Evolutionary conservation across 2,329 filamentous ascomycete species (phyloP).

Genomic region (Phialophora verrucosa): DNA sequence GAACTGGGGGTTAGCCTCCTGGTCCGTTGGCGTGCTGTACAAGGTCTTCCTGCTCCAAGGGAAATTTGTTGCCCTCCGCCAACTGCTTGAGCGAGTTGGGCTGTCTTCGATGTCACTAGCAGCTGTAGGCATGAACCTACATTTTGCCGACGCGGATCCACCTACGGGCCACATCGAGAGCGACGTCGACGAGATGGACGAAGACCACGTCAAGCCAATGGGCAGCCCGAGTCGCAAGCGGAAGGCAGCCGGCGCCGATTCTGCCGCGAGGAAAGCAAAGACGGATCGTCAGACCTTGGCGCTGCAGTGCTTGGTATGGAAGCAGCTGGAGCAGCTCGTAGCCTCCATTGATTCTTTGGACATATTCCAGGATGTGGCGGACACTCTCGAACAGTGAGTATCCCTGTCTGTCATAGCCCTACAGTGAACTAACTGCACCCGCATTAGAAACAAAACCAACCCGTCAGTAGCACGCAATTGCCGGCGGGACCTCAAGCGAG

Average conservation of each 20-base stretch:
- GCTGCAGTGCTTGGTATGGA: constrained; percentile 66
- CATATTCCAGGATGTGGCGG: constrained; percentile 64
- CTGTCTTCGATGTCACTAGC: constrained; percentile 55
- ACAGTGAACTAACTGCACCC: constrained; percentile 24
- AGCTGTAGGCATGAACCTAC: constrained; percentile 47
- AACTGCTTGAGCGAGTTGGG: constrained; percentile 58
- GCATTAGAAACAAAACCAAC: constrained; percentile 40
- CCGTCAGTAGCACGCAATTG: constrained; percentile 54
- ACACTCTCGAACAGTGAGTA: constrained; percentile 51
- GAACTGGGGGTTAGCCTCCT: constrained; percentile 73
- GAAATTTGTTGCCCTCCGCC: constrained; percentile 60
- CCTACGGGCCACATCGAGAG: constrained; percentile 36
- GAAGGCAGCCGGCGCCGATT: constrained; percentile 37
- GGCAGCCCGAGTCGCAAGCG: constrained; percentile 38
- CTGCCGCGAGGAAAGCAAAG: constrained; percentile 47
- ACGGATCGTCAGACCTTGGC: constrained; percentile 52
- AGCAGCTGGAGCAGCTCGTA: constrained; percentile 72
- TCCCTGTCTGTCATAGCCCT: neutral
- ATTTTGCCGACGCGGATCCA: constrained; percentile 37
- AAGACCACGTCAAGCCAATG: constrained; percentile 40
- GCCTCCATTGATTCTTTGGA: constrained; percentile 71
- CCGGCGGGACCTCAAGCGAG: constrained; percentile 60
- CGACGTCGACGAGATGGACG: constrained; percentile 39
- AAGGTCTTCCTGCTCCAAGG: constrained; percentile 78
- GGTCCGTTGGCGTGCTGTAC: constrained; percentile 73